phyloP scores from a whole-genome alignment of 768 basidiomycete genomes.

The Lentinula edodes region DNA sequence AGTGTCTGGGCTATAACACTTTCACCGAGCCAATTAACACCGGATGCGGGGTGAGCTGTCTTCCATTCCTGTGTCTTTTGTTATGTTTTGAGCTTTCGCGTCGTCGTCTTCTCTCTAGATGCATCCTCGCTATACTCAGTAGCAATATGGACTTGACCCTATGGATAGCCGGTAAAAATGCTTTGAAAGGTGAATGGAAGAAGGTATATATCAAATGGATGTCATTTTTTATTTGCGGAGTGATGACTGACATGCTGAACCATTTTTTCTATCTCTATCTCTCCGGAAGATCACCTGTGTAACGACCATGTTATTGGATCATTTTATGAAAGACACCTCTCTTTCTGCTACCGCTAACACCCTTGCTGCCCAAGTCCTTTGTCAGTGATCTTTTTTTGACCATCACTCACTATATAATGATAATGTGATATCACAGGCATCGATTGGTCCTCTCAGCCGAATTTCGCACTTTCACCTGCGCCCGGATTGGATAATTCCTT shows the following conservation, averaged over 20 bases:
- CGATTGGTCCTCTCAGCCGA: conserved; percentile 60
- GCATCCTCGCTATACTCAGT: conserved; percentile 60
- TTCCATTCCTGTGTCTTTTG: background rate
- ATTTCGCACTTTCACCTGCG: conserved; percentile 47
- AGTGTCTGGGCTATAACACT: conserved; percentile 49
- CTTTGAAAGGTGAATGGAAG: conserved; percentile 68
- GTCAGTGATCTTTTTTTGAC: conserved; percentile 22
- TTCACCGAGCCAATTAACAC: conserved; percentile 65
- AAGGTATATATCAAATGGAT: conserved; percentile 32
- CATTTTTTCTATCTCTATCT: background rate
- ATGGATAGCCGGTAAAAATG: conserved; percentile 63
- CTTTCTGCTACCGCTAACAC: conserved; percentile 20
- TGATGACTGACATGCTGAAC: no score
- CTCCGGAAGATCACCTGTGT: conserved; percentile 46
- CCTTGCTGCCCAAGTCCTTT: conserved; percentile 50
- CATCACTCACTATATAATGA: background rate
- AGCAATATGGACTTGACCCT: conserved; percentile 73
- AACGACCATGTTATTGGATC: conserved; percentile 42
- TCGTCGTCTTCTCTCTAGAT: conserved; percentile 33
- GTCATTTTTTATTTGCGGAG: no score
- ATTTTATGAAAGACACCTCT: conserved; percentile 11
- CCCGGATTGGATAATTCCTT: conserved; percentile 55
- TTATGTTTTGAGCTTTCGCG: background rate
- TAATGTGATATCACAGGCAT: conserved; percentile 41
- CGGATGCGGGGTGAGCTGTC: conserved; percentile 49